These are phyloP conservation scores for Pichia thaimueangensis DNA, from an alignment of 805 yeast genomes.

Conservation along the genomic window DNA sequence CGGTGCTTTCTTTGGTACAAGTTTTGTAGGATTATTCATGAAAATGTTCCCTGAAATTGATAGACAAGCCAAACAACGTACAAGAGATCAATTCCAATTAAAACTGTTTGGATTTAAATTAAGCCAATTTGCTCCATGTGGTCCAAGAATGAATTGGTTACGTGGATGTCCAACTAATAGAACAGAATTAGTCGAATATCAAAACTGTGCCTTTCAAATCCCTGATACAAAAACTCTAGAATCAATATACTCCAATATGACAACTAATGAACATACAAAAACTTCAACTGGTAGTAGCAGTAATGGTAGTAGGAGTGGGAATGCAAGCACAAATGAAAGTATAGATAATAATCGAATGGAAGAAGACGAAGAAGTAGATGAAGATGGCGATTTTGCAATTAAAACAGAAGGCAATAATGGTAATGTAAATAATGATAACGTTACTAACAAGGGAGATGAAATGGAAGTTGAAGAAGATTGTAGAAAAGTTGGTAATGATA, in stretches of 20 bases:
- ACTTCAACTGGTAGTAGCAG: slow-evolving; percentile 17
- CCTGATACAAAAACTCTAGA: slow-evolving; percentile 37
- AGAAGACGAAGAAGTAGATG: slow-evolving; percentile 15
- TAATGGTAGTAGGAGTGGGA: neutral
- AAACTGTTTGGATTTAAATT: slow-evolving; percentile 85
- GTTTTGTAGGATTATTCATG: slow-evolving; percentile 88
- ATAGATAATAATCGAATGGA: slow-evolving; percentile 14
- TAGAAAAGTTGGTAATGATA: slow-evolving; percentile 12
- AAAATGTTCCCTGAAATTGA: slow-evolving; percentile 90
- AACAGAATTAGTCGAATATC: slow-evolving; percentile 56
- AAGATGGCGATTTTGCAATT: slow-evolving; percentile 13
- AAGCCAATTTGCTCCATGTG: slow-evolving; percentile 65
- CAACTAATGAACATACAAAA: too few relatives aligned
- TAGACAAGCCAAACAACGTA: slow-evolving; percentile 50
- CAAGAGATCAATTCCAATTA: slow-evolving; percentile 56
- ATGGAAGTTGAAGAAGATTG: slow-evolving; percentile 4
- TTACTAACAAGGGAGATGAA: slow-evolving; percentile 7
- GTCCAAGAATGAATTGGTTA: slow-evolving; percentile 96
- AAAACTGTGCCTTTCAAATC: slow-evolving; percentile 55
- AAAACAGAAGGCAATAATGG: slow-evolving; percentile 15
- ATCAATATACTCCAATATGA: neutral
- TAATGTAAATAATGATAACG: slow-evolving; percentile 12
- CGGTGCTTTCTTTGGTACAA: slow-evolving; percentile 96
- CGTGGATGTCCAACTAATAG: slow-evolving; percentile 65
- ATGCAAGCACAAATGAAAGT: neutral